Percentiles rank a stretch among this genome's conserved stretches.
Evolutionary conservation across 345 rosid genomes (phyloP).

Genomic region (Syzygium aromaticum): DNA sequence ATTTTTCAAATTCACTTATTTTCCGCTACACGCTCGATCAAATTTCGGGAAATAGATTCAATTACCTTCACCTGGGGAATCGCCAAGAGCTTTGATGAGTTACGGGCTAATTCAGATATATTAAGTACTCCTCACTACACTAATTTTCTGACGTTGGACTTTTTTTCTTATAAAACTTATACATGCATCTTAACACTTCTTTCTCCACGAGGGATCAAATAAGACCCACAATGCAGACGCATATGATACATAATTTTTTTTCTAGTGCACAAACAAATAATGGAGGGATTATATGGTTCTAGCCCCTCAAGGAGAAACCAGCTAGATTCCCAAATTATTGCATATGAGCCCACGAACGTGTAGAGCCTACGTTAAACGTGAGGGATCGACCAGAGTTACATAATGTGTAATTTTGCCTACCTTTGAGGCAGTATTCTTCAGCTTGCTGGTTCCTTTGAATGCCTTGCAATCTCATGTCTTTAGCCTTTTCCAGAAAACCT

Average conservation of each 20-base stretch:
- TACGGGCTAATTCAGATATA: background rate
- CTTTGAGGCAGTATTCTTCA: background rate
- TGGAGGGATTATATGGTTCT: too few species aligned
- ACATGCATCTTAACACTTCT: accelerated
- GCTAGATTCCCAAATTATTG: background rate
- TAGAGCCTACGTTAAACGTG: background rate
- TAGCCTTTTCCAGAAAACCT: background rate
- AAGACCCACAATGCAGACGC: background rate
- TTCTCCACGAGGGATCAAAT: background rate
- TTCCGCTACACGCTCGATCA: background rate
- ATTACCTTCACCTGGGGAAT: background rate
- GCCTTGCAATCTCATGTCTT: background rate
- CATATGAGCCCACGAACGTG: background rate
- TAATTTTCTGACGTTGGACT: accelerated
- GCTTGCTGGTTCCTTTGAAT: background rate
- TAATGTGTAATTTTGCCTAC: background rate
- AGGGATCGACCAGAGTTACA: background rate
- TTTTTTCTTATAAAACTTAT: background rate
- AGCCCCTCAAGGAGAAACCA: too few species aligned
- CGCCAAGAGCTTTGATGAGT: background rate
- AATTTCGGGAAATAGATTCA: background rate
- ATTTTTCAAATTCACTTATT: background rate
- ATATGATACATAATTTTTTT: background rate
- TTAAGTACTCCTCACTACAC: background rate
- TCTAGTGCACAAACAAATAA: background rate